These are phyloP conservation scores for Neofusicoccum ribis DNA, from an alignment of 2,329 filamentous ascomycete species.

Conservation along the genomic window DNA sequence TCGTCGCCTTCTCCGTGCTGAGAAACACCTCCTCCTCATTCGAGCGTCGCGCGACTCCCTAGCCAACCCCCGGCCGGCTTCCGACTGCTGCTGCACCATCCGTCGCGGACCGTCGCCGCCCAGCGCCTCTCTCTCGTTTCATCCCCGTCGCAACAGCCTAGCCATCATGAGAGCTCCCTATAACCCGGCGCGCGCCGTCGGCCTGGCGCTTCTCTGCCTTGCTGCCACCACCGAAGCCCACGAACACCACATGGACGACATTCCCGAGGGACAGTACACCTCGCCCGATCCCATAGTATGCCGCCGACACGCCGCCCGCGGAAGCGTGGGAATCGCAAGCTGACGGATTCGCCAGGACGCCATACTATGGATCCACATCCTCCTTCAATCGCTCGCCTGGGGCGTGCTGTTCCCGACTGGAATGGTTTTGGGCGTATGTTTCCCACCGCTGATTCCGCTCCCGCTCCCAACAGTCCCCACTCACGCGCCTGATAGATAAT, in stretches of 20 bases:
- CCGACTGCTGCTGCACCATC: conserved; percentile 4
- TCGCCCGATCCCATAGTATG: conserved; percentile 38
- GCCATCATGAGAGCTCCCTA: conserved; percentile 10
- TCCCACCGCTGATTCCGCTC: not conserved
- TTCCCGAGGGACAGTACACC: conserved; percentile 39
- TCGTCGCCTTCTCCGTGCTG: not conserved
- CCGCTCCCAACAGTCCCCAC: not conserved
- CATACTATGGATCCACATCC: conserved; percentile 90
- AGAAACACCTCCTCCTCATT: not conserved
- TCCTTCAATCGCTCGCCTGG: conserved; percentile 83
- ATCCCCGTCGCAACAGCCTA: conserved; percentile 15
- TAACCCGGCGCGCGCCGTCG: conserved; percentile 16
- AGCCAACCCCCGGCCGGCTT: not conserved
- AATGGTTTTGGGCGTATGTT: conserved; percentile 87
- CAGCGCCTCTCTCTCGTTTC: conserved; percentile 5
- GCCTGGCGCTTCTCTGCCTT: conserved; percentile 28
- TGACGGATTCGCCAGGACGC: conserved; percentile 58
- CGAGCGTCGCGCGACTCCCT: not conserved
- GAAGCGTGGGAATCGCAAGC: conserved; percentile 3
- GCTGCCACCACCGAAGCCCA: conserved; percentile 44
- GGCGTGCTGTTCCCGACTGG: conserved; percentile 90
- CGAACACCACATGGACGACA: conserved; percentile 43
- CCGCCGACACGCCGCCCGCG: not conserved
- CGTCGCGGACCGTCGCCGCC: not conserved
- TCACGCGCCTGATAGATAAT: conserved; percentile 62